Evolutionary conservation across 441 rosid genomes (phyloP).

Genomic region (Daphne laureola): DNA sequence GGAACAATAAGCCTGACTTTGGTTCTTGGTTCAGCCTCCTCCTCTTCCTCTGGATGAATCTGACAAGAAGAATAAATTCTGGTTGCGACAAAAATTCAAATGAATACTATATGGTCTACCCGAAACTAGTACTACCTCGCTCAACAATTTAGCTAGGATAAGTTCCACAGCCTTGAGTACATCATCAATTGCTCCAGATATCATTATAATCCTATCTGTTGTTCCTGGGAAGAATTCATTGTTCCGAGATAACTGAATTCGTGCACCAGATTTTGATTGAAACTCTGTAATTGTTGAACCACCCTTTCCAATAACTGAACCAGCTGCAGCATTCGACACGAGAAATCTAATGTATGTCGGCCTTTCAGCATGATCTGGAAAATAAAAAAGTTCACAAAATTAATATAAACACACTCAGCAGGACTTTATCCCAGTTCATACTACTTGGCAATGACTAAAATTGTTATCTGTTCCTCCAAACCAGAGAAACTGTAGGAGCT

Average conservation of each 20-base stretch:
- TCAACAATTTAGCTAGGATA: constrained; percentile 69
- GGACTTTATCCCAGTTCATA: no score
- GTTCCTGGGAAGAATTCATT: constrained; percentile 92
- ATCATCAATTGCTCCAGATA: constrained; percentile 75
- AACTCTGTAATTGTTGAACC: constrained; percentile 95
- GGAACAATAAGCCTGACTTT: constrained; percentile 91
- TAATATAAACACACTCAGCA: constrained; percentile 1
- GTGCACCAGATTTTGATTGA: constrained; percentile 85
- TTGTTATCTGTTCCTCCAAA: no score
- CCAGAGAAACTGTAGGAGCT: no score
- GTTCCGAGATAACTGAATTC: constrained; percentile 92
- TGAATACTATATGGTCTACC: not conserved
- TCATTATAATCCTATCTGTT: constrained; percentile 82
- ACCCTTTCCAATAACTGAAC: constrained; percentile 96
- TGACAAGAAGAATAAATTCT: constrained; percentile 23
- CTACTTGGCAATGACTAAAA: no score
- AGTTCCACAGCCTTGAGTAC: constrained; percentile 75
- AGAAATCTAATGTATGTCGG: constrained; percentile 78
- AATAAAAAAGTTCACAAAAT: constrained; percentile 3
- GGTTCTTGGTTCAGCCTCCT: constrained; percentile 69
- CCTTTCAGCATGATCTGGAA: constrained; percentile 70
- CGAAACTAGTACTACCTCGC: constrained; percentile 53
- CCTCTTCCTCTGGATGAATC: constrained; percentile 72
- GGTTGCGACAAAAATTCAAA: constrained; percentile 8
- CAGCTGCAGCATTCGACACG: constrained; percentile 96